These are phyloP conservation scores for Ophiostoma pallidulum DNA, from an alignment of 2,329 filamentous ascomycete species.

Conservation along the genomic window DNA sequence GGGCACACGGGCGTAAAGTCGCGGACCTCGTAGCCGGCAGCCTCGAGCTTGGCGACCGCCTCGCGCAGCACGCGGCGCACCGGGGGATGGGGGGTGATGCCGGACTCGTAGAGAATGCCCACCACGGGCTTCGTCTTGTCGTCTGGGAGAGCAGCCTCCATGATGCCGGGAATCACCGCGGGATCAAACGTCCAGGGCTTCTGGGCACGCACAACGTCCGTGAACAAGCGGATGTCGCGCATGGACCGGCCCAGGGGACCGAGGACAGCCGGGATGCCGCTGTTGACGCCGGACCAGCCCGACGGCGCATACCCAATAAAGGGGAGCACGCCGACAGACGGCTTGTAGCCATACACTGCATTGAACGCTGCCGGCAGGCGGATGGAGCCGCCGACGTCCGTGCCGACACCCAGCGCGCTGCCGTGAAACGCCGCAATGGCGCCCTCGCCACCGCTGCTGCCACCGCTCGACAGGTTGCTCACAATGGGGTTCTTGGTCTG, in stretches of 20 bases:
- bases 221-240: constrained; percentile 11
- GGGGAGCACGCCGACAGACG: constrained; percentile 17
- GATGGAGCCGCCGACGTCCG: constrained; percentile 22
- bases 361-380: constrained; percentile 25
- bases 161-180: constrained; percentile 9
- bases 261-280: constrained; percentile 12
- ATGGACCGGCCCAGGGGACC: constrained; percentile 12
- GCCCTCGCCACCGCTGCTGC: constrained; percentile 30
- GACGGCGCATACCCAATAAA: constrained; percentile 16
- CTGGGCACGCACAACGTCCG: constrained; percentile 6
- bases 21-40: constrained; percentile 11
- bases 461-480: constrained; percentile 25
- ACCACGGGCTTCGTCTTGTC: constrained; percentile 9
- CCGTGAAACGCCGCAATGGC: constrained; percentile 27
- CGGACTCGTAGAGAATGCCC: constrained; percentile 10
- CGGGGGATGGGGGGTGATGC: constrained; percentile 11
- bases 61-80: constrained; percentile 10
- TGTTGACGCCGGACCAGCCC: constrained; percentile 14
- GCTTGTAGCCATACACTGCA: constrained; percentile 25
- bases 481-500: constrained; percentile 28
- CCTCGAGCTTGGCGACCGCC: constrained; percentile 7
- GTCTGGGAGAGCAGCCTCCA: constrained; percentile 4
- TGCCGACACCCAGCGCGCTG: constrained; percentile 38
- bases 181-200: constrained; percentile 14
- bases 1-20: constrained; percentile 16